A percentile compares a stretch with the other conserved stretches of the same genome.
Evolutionary conservation across 805 yeast genomes (phyloP).

Genomic region (Lachancea fermentati): DNA sequence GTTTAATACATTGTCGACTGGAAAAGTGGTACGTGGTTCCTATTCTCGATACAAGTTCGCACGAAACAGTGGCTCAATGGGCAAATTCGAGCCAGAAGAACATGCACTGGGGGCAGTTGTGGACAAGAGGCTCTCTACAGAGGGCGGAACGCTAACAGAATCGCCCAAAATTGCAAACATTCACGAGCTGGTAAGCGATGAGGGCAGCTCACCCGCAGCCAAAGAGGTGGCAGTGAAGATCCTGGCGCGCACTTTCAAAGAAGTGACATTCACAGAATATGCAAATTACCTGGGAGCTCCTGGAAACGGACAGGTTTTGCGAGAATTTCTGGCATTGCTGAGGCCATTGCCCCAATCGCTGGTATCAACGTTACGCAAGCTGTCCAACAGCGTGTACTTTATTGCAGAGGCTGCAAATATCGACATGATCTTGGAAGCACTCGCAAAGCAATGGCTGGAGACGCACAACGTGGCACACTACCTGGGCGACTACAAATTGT

Average conservation of each 20-base stretch:
- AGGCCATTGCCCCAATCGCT: constrained; percentile 46
- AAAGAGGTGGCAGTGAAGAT: constrained; percentile 18
- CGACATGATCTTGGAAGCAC: constrained; percentile 64
- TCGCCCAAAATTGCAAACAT: constrained; percentile 21
- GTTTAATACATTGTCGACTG: neutral
- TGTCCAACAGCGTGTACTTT: constrained; percentile 64
- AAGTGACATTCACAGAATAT: constrained; percentile 37
- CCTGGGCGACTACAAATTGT: constrained; percentile 49
- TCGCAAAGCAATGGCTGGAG: constrained; percentile 57
- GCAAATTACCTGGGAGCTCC: constrained; percentile 37
- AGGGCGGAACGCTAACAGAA: constrained; percentile 9
- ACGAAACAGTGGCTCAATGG: neutral
- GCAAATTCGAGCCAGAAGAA: neutral
- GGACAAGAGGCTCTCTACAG: constrained; percentile 2
- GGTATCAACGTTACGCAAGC: constrained; percentile 47
- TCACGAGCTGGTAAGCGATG: constrained; percentile 12
- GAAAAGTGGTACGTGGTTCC: neutral
- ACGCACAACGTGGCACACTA: constrained; percentile 36
- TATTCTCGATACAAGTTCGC: neutral
- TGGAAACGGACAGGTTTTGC: constrained; percentile 27
- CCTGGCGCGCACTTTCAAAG: constrained; percentile 28
- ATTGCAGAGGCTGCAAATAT: constrained; percentile 81
- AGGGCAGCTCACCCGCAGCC: constrained; percentile 1
- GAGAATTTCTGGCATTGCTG: constrained; percentile 35
- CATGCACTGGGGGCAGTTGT: neutral